Evolutionary conservation across 169 alveolate species (phyloP).

Genomic region (Plasmodium cynomolgi): DNA sequence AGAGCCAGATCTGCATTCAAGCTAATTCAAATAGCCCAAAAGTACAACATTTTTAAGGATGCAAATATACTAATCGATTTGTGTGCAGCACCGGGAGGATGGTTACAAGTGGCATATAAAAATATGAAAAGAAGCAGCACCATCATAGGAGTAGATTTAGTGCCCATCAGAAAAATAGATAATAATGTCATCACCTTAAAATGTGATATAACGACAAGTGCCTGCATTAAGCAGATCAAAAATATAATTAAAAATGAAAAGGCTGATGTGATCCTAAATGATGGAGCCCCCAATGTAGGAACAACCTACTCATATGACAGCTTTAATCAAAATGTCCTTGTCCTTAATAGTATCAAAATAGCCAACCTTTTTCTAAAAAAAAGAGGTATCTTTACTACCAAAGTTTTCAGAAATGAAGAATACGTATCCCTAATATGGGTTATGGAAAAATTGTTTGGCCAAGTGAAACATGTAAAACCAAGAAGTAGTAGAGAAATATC

Average conservation of each 20-base stretch:
- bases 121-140: constrained; percentile 94
- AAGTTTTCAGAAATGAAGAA: constrained; percentile 89
- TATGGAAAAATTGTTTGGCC: constrained; percentile 94
- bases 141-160: constrained; percentile 98
- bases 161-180: constrained; percentile 95
- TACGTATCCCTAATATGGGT: constrained; percentile 97
- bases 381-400: constrained; percentile 83
- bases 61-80: constrained; percentile 94
- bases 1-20: constrained; percentile 99
- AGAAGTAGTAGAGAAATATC: constrained; percentile 97
- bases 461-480: constrained; percentile 99
- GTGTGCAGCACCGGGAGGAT: constrained; percentile 99
- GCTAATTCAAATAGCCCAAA: constrained; percentile 96
- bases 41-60: constrained; percentile 90
- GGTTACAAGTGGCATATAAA: constrained; percentile 96
- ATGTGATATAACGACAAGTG: constrained; percentile 92
- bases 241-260: constrained; percentile 86
- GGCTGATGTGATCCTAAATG: constrained; percentile 98
- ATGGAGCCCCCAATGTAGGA: constrained; percentile 99
- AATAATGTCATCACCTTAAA: constrained; percentile 95
- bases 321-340: constrained; percentile 96
- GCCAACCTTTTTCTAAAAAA: constrained; percentile 89
- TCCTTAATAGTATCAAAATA: constrained; percentile 92
- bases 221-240: constrained; percentile 76
- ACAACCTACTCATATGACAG: constrained; percentile 98